Conservation (phyloP, 148 eudicot genomes). For the Cornus kousa region DNA sequence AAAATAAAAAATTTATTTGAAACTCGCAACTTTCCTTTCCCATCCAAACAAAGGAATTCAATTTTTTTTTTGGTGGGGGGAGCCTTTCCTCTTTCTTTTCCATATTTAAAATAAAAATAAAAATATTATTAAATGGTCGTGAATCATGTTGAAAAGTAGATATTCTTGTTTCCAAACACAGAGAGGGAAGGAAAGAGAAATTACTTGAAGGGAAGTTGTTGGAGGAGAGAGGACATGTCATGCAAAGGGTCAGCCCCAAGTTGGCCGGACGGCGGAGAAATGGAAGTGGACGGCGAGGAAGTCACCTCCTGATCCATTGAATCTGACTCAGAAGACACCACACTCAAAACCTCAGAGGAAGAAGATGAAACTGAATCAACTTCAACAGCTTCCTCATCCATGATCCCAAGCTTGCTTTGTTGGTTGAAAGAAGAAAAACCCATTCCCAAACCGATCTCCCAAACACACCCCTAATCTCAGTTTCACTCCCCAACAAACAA, state of each 20-base stretch:
- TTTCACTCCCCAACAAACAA: background rate
- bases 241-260: conserved; percentile 15
- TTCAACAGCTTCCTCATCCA: conserved; percentile 5
- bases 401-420: conserved; percentile 23
- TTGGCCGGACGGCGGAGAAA: background rate
- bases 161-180: no score
- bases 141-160: no score
- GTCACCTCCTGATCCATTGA: conserved; percentile 12
- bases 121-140: no score
- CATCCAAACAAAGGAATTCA: no score
- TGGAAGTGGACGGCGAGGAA: conserved; percentile 8
- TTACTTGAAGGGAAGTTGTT: conserved; percentile 44
- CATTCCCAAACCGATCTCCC: conserved; percentile 18
- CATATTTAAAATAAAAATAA: no score
- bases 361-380: conserved; percentile 13
- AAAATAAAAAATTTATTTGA: no score
- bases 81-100: no score
- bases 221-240: conserved; percentile 42
- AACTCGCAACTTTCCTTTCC: no score
- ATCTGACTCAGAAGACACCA: conserved; percentile 3
- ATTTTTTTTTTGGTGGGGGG: no score
- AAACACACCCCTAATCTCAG: background rate
- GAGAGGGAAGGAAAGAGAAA: background rate
- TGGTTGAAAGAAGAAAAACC: conserved; percentile 17
- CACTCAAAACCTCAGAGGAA: conserved; percentile 14